phyloP scores from a whole-genome alignment of 2,329 filamentous ascomycete species.

The Periglandula ipomoeae region DNA sequence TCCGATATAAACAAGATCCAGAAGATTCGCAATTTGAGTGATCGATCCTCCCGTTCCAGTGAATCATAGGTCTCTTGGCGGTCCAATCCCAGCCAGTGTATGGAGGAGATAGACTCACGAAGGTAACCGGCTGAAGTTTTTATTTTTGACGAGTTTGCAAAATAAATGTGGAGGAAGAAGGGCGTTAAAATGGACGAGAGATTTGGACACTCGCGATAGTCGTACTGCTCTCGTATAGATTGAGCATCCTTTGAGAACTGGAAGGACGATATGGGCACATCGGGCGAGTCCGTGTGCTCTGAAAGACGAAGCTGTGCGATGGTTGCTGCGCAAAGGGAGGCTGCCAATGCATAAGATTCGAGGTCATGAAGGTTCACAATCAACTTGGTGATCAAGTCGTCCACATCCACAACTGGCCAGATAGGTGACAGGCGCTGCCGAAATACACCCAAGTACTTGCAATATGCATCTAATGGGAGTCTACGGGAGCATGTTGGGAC shows the following conservation, averaged over 20 bases:
- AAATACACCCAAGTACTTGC: slow-evolving; percentile 14
- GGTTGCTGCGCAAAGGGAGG: slow-evolving; percentile 17
- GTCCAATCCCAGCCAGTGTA: slow-evolving; percentile 15
- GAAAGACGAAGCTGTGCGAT: slow-evolving; percentile 18
- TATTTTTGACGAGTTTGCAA: slow-evolving; percentile 19
- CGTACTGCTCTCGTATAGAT: slow-evolving; percentile 13
- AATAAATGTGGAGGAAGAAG: slow-evolving; percentile 20
- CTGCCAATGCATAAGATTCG: slow-evolving; percentile 16
- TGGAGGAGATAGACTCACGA: slow-evolving; percentile 16
- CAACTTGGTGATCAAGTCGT: slow-evolving; percentile 13
- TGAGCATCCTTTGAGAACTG: slow-evolving; percentile 13
- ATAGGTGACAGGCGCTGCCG: slow-evolving; percentile 12
- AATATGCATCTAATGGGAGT: slow-evolving; percentile 12
- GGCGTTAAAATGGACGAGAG: slow-evolving; percentile 15
- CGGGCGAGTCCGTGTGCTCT: slow-evolving; percentile 11
- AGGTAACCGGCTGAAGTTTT: slow-evolving; percentile 16
- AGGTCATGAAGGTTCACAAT: slow-evolving; percentile 9
- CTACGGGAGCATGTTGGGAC: neutral
- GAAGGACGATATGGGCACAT: neutral
- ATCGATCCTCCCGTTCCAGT: slow-evolving; percentile 11
- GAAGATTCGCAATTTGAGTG: slow-evolving; percentile 14
- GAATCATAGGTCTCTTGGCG: slow-evolving; percentile 12
- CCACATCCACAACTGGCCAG: slow-evolving; percentile 16
- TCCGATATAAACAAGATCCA: slow-evolving; percentile 18
- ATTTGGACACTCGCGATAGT: slow-evolving; percentile 14